Percentiles rank a stretch among this genome's conserved stretches.
Conservation (phyloP, 2,329 filamentous ascomycete genomes). For the Phialocephala subalpina region DNA sequence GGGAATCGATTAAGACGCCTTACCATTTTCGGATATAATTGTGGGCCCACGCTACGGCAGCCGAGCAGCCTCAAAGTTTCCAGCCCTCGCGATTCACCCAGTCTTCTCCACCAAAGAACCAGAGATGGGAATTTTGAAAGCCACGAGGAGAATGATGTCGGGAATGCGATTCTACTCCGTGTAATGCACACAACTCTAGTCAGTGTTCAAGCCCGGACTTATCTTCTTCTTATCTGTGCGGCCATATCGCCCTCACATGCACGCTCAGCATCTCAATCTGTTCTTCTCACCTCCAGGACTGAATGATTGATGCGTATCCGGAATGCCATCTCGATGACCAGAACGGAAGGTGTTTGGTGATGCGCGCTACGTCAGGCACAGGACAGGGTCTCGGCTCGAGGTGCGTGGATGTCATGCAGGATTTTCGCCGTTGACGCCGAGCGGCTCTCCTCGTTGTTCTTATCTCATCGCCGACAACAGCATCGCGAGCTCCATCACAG, state of each 20-base stretch:
- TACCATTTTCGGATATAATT: background rate
- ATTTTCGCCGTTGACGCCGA: slow-evolving; percentile 4
- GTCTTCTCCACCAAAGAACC: background rate
- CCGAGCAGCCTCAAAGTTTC: background rate
- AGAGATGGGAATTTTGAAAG: background rate
- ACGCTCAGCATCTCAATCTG: background rate
- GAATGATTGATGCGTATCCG: background rate
- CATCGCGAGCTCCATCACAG: background rate
- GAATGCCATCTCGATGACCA: slow-evolving; percentile 4
- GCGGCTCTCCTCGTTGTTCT: background rate
- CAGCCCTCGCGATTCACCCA: background rate
- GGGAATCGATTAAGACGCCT: too few relatives aligned
- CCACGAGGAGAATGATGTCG: background rate
- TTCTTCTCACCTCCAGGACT: background rate
- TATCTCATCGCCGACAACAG: background rate
- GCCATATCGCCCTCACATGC: background rate
- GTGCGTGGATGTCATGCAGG: slow-evolving; percentile 10
- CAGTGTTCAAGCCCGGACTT: background rate
- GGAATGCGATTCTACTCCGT: background rate
- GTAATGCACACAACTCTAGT: background rate
- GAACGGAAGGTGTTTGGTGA: slow-evolving; percentile 7
- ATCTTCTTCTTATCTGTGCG: background rate
- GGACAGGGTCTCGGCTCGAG: slow-evolving; percentile 10
- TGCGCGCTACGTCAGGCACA: slow-evolving; percentile 10
- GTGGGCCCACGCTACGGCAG: background rate